These are phyloP conservation scores for Pseudogymnoascus sp. DNA, from an alignment of 2,329 filamentous ascomycete genomes.

Conservation along the genomic window DNA sequence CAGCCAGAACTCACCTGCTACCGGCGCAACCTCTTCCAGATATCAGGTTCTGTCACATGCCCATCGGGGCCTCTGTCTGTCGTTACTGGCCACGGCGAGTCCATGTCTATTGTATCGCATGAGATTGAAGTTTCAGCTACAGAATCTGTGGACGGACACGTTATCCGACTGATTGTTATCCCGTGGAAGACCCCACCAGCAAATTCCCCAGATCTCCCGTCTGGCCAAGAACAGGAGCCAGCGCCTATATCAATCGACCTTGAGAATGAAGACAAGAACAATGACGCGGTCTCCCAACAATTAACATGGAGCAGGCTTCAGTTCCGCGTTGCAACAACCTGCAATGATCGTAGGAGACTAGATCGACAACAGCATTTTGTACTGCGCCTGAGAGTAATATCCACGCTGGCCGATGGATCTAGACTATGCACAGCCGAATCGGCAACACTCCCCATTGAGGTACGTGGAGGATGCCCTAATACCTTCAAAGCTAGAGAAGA, in stretches of 20 bases:
- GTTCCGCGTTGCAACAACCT: conserved; percentile 89
- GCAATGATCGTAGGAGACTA: conserved; percentile 88
- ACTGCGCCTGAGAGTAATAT: conserved; percentile 76
- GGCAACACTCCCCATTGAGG: conserved; percentile 83
- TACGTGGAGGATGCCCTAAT: conserved; percentile 81
- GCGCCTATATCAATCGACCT: conserved; percentile 63
- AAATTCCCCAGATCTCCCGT: conserved; percentile 58
- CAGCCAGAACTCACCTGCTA: conserved; percentile 91
- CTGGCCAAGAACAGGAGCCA: conserved; percentile 72
- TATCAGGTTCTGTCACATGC: conserved; percentile 79
- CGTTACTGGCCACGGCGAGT: conserved; percentile 74
- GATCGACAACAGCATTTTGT: conserved; percentile 96
- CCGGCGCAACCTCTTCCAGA: conserved; percentile 89
- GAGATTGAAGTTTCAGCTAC: conserved; percentile 87
- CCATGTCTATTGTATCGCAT: conserved; percentile 70
- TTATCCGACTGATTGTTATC: conserved; percentile 90
- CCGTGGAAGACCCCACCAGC: conserved; percentile 94
- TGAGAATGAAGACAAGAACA: conserved; percentile 30
- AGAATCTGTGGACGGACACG: conserved; percentile 87
- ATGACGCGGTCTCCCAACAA: conserved; percentile 80
- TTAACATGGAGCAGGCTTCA: conserved; percentile 92
- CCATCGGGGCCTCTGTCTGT: conserved; percentile 72
- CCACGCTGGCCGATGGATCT: conserved; percentile 71
- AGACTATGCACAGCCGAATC: conserved; percentile 78
- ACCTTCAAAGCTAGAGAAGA: conserved; percentile 95